Percentiles rank a stretch among this genome's conserved stretches.
phyloP scores from a whole-genome alignment of 1,139 yeast genomes.

The Pichia sp. region DNA sequence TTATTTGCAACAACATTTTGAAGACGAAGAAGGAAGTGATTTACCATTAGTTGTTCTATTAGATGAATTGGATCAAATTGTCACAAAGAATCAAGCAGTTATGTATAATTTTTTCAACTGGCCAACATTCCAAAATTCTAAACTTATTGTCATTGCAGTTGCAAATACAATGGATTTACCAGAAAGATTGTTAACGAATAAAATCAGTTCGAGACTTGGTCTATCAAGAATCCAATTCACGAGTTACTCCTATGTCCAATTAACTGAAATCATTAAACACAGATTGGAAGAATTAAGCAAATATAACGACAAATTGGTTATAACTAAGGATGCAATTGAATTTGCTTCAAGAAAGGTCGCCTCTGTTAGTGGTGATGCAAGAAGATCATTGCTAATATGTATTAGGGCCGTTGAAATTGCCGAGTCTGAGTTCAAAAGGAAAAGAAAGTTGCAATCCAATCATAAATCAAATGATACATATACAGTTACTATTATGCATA shows the following conservation, averaged over 20 bases:
- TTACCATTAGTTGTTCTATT: slow-evolving; percentile 67
- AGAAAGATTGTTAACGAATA: slow-evolving; percentile 78
- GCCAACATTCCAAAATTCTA: slow-evolving; percentile 82
- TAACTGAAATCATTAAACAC: slow-evolving; percentile 65
- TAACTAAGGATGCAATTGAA: slow-evolving; percentile 74
- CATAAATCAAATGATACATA: slow-evolving; percentile 35
- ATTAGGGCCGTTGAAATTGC: slow-evolving; percentile 89
- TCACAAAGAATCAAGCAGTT: slow-evolving; percentile 76
- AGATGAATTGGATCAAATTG: slow-evolving; percentile 91
- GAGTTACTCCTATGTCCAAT: slow-evolving; percentile 78
- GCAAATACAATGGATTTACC: slow-evolving; percentile 98
- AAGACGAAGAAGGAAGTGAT: slow-evolving; percentile 13
- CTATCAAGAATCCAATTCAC: slow-evolving; percentile 78
- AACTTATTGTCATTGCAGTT: slow-evolving; percentile 80
- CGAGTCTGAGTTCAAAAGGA: slow-evolving; percentile 43
- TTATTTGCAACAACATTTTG: slow-evolving; percentile 46
- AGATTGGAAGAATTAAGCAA: slow-evolving; percentile 52
- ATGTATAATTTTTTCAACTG: slow-evolving; percentile 96
- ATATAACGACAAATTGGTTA: slow-evolving; percentile 26
- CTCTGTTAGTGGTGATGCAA: slow-evolving; percentile 94
- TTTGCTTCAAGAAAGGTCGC: slow-evolving; percentile 94
- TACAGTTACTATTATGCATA: slow-evolving; percentile 59
- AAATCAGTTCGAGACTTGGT: slow-evolving; percentile 87
- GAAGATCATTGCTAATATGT: slow-evolving; percentile 85
- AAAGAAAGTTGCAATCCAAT: slow-evolving; percentile 18